These are phyloP conservation scores for Glomus cerebriforme DNA, from an alignment of 192 early-diverging fungal species.

Conservation along the genomic window DNA sequence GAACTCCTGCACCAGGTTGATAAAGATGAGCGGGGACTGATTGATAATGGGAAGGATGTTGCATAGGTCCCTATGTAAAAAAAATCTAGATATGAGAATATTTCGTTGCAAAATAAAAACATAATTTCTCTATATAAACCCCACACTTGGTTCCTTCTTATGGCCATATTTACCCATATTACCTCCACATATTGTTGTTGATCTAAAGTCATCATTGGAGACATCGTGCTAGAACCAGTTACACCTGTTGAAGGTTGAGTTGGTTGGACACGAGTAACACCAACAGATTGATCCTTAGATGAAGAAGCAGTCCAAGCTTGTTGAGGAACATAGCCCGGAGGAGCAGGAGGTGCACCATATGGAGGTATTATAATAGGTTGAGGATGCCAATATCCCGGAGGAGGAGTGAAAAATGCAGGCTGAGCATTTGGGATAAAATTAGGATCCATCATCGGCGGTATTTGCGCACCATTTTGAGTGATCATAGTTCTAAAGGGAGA, in stretches of 20 bases:
- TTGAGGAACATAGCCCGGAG: conserved; percentile 8
- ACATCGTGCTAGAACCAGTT: neutral
- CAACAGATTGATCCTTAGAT: conserved; percentile 13
- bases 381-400: conserved; percentile 25
- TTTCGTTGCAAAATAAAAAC: neutral
- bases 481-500: neutral
- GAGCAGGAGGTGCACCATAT: conserved; percentile 3
- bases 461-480: neutral
- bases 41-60: conserved; percentile 19
- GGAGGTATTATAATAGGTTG: conserved; percentile 24
- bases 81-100: neutral
- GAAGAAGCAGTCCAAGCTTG: conserved; percentile 7
- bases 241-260: neutral
- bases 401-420: conserved; percentile 5
- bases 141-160: neutral
- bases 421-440: conserved; percentile 16
- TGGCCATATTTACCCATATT: conserved; percentile 31
- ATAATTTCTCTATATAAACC: neutral
- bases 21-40: neutral
- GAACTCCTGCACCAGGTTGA: neutral
- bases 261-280: conserved; percentile 1
- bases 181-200: conserved; percentile 34
- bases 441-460: conserved; percentile 24
- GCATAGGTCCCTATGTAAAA: neutral
- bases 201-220: conserved; percentile 13